phyloP scores from a whole-genome alignment of 345 rosid genomes.

The Gossypium australe region DNA sequence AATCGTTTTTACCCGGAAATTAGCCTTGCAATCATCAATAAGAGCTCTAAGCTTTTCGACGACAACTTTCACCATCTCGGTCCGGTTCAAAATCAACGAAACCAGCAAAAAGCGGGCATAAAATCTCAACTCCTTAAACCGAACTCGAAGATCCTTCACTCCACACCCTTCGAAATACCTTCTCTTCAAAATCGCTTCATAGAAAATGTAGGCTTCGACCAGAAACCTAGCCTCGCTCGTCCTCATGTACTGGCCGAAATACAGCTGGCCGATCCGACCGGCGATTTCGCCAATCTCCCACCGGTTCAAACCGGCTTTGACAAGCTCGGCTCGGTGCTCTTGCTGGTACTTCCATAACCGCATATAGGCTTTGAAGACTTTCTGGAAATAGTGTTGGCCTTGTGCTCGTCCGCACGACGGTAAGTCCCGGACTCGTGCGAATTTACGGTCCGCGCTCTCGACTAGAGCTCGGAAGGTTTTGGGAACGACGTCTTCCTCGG shows the following conservation, averaged over 20 bases:
- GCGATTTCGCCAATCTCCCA: conserved; percentile 99
- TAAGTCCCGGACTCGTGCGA: conserved; percentile 77
- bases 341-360: conserved; percentile 97
- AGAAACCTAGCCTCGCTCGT: conserved; percentile 82
- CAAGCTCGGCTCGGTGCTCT: conserved; percentile 59
- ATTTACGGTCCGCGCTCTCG: conserved; percentile 93
- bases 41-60: conserved; percentile 44
- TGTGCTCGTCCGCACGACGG: conserved; percentile 56
- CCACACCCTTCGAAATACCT: conserved; percentile 66
- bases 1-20: conserved; percentile 50
- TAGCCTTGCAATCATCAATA: conserved; percentile 66
- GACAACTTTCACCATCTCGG: conserved; percentile 50
- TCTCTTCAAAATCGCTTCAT: conserved; percentile 79
- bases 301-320: conserved; percentile 73
- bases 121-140: conserved; percentile 84
- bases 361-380: conserved; percentile 94
- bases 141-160: conserved; percentile 60
- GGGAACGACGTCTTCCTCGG: conserved; percentile 43
- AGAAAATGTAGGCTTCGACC: conserved; percentile 83
- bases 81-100: conserved; percentile 61
- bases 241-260: conserved; percentile 90
- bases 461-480: conserved; percentile 62
- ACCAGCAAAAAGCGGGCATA: conserved; percentile 87
- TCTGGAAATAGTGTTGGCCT: conserved; percentile 55
- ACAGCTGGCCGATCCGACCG: conserved; percentile 97